Percentiles rank a stretch among this genome's conserved stretches.
These are phyloP conservation scores for Euphorbia corollata DNA, from an alignment of 441 rosid genomes.

Conservation along the genomic window DNA sequence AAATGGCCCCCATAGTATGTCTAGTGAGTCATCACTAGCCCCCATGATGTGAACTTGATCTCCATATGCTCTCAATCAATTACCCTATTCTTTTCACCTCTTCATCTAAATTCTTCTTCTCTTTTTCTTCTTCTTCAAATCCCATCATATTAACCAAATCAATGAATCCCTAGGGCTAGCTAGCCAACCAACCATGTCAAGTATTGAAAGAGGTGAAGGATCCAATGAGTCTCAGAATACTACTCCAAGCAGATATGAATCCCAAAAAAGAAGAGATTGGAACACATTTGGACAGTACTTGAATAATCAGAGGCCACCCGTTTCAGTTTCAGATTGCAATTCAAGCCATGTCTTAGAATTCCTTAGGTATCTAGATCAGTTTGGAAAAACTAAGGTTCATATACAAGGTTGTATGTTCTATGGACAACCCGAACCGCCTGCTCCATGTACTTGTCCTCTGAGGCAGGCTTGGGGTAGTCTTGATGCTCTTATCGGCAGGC, in stretches of 20 bases:
- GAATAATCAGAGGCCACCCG: constrained; percentile 68
- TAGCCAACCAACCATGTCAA: constrained; percentile 21
- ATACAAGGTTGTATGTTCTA: constrained; percentile 56
- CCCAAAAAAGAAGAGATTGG: constrained; percentile 76
- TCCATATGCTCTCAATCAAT: neutral
- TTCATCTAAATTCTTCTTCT: neutral
- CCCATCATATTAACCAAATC: constrained; percentile 1
- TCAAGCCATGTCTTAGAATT: constrained; percentile 60
- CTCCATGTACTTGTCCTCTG: constrained; percentile 70
- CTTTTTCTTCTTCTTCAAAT: no score
- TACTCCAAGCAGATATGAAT: constrained; percentile 63
- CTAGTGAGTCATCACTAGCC: constrained; percentile 10
- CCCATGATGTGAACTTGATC: constrained; percentile 13
- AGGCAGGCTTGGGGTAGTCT: constrained; percentile 90
- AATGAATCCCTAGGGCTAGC: no score
- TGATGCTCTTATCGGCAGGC: constrained; percentile 77
- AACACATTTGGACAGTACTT: constrained; percentile 70
- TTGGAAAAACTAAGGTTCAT: constrained; percentile 80
- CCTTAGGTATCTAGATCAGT: constrained; percentile 66
- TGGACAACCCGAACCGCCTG: constrained; percentile 73
- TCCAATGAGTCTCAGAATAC: constrained; percentile 31
- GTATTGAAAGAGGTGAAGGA: constrained; percentile 35
- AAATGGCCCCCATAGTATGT: constrained; percentile 20
- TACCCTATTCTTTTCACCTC: constrained; percentile 21
- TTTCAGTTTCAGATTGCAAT: constrained; percentile 54